Evolutionary conservation across 208 protist species (phyloP).

Genomic region (Acanthamoeba triangularis): DNA sequence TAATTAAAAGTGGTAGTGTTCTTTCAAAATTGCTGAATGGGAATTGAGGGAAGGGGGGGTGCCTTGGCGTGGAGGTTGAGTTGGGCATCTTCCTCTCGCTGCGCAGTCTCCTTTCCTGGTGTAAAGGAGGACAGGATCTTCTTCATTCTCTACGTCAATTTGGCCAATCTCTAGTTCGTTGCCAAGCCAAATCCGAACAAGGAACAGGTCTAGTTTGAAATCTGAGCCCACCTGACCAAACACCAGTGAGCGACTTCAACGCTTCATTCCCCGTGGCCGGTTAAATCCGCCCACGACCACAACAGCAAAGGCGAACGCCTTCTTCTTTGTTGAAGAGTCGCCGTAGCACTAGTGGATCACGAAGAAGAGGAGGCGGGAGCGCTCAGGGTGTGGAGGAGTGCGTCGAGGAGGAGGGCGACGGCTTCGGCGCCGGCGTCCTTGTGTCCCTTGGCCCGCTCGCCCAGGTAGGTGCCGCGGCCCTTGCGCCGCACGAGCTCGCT

Average conservation of each 20-base stretch:
- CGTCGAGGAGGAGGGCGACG: slow-evolving; percentile 9
- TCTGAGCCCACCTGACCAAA: too few relatives aligned
- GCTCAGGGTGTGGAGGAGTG: neutral
- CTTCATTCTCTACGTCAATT: neutral
- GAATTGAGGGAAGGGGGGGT: neutral
- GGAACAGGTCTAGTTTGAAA: too few relatives aligned
- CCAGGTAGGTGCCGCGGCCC: slow-evolving; percentile 44
- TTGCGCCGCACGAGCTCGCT: slow-evolving; percentile 33
- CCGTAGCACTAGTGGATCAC: too few relatives aligned
- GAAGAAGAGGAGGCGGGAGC: neutral
- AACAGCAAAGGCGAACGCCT: neutral
- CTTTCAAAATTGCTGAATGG: neutral
- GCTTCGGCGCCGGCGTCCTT: slow-evolving; percentile 60
- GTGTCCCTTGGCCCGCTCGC: slow-evolving; percentile 51
- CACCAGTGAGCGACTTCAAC: too few relatives aligned
- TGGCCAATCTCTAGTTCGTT: too few relatives aligned
- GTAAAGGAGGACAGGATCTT: neutral
- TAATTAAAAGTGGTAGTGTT: too few relatives aligned
- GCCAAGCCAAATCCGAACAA: too few relatives aligned
- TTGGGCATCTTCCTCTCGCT: neutral
- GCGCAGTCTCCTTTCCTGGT: neutral
- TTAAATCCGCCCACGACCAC: neutral
- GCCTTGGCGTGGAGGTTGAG: slow-evolving; percentile 32
- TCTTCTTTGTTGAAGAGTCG: too few relatives aligned
- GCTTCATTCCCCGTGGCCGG: neutral